These are phyloP conservation scores for Clonostachys rhizophaga DNA, from an alignment of 2,329 filamentous ascomycete genomes.

Conservation along the genomic window DNA sequence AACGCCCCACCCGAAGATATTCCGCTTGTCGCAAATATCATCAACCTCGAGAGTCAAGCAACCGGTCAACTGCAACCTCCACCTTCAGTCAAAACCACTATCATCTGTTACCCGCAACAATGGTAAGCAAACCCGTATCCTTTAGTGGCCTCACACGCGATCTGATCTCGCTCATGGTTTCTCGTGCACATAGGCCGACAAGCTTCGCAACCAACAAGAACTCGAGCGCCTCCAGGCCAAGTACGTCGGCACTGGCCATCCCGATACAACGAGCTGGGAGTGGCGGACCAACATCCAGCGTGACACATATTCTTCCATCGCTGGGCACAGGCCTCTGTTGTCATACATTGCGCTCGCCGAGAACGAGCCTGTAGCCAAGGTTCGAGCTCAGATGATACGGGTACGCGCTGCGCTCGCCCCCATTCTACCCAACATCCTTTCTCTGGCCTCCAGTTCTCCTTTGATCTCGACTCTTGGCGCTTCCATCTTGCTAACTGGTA, in stretches of 20 bases:
- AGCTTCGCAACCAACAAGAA: conserved; percentile 95
- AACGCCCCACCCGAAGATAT: conserved; percentile 1
- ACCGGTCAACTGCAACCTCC: background rate
- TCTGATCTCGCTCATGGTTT: background rate
- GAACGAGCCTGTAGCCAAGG: conserved; percentile 78
- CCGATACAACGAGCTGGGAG: conserved; percentile 96
- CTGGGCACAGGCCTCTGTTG: conserved; percentile 84
- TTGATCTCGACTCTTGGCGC: background rate
- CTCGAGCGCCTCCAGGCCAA: conserved; percentile 95
- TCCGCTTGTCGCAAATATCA: conserved; percentile 1
- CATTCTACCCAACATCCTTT: background rate
- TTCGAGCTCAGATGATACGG: conserved; percentile 76
- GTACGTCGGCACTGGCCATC: conserved; percentile 92
- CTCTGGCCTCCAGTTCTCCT: no score
- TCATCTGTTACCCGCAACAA: no score
- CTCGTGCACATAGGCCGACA: conserved; percentile 66
- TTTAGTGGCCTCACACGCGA: background rate
- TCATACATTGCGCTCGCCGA: conserved; percentile 87
- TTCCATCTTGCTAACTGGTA: background rate
- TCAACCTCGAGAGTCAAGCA: background rate
- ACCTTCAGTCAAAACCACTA: background rate
- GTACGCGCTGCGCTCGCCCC: conserved; percentile 26
- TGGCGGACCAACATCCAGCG: conserved; percentile 95
- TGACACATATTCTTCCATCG: conserved; percentile 84
- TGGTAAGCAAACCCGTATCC: no score